These are phyloP conservation scores for Dillenia turbinata DNA, from an alignment of 164 flowering plant species.

Conservation along the genomic window DNA sequence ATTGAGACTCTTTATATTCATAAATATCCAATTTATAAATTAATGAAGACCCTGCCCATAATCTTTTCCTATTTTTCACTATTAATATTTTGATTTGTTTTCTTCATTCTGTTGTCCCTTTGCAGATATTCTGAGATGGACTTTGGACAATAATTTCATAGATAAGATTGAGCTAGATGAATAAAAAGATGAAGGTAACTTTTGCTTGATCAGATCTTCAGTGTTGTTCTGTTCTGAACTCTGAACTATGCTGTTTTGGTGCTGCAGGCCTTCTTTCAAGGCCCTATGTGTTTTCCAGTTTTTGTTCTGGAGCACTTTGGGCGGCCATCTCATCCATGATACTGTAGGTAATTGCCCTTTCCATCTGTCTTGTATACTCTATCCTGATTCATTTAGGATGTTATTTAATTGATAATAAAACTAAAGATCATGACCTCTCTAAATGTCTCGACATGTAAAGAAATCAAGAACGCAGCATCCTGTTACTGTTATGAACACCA, in stretches of 20 bases:
- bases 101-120: neutral
- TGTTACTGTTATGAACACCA: too few relatives aligned
- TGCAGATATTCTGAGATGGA: conserved; percentile 95
- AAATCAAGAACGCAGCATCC: too few relatives aligned
- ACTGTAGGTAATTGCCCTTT: conserved; percentile 43
- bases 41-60: neutral
- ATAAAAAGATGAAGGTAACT: conserved; percentile 42
- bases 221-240: conserved; percentile 8
- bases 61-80: neutral
- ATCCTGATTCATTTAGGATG: too few relatives aligned
- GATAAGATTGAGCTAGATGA: conserved; percentile 29
- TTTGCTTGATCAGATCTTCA: neutral
- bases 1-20: conserved; percentile 1
- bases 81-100: neutral
- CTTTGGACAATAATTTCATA: conserved; percentile 70
- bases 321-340: conserved; percentile 37
- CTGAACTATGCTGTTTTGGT: conserved; percentile 22
- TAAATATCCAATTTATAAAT: neutral
- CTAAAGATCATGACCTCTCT: too few relatives aligned
- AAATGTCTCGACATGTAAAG: too few relatives aligned
- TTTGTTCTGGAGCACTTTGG: conserved; percentile 72
- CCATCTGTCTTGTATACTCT: too few relatives aligned
- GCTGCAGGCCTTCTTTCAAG: conserved; percentile 43
- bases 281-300: conserved; percentile 73
- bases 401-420: too few relatives aligned